Evolutionary conservation across 129 eudicot genomes (phyloP), one percentile per base, ranked within the genome.

Genomic region (Flaveria robusta): DNA sequence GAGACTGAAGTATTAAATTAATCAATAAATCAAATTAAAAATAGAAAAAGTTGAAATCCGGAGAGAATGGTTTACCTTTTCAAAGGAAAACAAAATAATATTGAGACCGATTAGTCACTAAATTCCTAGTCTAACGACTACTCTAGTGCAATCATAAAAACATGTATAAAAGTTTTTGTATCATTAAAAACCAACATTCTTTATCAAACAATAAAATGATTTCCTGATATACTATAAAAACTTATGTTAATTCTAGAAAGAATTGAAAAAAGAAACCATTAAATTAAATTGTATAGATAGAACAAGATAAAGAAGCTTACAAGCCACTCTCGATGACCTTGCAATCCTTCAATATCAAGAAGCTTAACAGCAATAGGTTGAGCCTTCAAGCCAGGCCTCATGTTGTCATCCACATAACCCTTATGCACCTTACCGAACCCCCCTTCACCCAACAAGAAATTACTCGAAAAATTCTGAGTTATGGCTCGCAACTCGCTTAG

Each of bases 271-370:
- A 12, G 10, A n/a, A 58, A 56, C 7, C 2, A 19, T 56, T 43
- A 29, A 65, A 19, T 42, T 43, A 16, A 65, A 18, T 37, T 16
- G 10, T 54, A 39, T 31, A 26, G 9, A 72, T 12, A 2, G 20
- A 4, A 0, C 2, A 65, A 23, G 16, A 60, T 55, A 18, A 58
- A 58, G 3, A 55, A 73, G 43, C 97, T 91, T 95, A 95, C 99
- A 24, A 95, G 97, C 99, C 99, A 95, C 83, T 95, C 99, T 9
- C 97, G 82, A 71, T 95, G 99, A 15, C 99, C 99, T 78, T 95
- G 99, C 18, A 91, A 71, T 10, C 99, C 99, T 86, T 95, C 99
- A 74, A 95, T 95, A 69, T 95, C 94, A 68, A 95, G 97, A 63
- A 89, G 93, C 81, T 95, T 95, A 70, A 95, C 99, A 5, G 99